These are phyloP conservation scores for Andrographis paniculata DNA, from an alignment of 305 asterid genomes.

Conservation along the genomic window DNA sequence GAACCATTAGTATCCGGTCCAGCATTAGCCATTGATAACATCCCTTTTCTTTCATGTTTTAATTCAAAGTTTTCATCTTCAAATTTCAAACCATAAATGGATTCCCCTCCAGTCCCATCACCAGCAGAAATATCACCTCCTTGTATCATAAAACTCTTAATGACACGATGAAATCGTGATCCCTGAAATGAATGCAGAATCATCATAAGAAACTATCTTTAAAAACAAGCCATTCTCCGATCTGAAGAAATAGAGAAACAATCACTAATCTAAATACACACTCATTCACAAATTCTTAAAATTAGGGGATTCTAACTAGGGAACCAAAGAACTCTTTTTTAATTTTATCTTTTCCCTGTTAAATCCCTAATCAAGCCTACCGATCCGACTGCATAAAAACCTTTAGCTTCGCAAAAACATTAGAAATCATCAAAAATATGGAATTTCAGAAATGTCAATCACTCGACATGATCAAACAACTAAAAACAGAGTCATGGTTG, in stretches of 20 bases:
- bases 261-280: no score
- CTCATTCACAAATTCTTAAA: no score
- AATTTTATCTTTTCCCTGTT: no score
- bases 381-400: constrained; percentile 5
- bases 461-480: constrained; percentile 1
- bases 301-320: no score
- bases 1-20: constrained; percentile 87
- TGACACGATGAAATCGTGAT: constrained; percentile 74
- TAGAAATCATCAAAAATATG: no score
- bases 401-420: no score
- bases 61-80: constrained; percentile 84
- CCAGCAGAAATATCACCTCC: constrained; percentile 94
- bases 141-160: constrained; percentile 90
- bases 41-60: constrained; percentile 92
- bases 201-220: constrained; percentile 19
- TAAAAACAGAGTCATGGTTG: neutral
- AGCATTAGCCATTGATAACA: constrained; percentile 89
- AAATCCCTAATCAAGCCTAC: no score
- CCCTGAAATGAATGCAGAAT: constrained; percentile 45
- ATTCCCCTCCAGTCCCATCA: constrained; percentile 96
- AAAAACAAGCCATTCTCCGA: constrained; percentile 15
- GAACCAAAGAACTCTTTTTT: no score
- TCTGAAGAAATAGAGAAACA: neutral
- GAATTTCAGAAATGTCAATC: neutral
- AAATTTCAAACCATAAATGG: constrained; percentile 80